Base-by-base conservation (phyloP, 352 stramenopile genomes). In the Pythium guiyangense region DNA sequence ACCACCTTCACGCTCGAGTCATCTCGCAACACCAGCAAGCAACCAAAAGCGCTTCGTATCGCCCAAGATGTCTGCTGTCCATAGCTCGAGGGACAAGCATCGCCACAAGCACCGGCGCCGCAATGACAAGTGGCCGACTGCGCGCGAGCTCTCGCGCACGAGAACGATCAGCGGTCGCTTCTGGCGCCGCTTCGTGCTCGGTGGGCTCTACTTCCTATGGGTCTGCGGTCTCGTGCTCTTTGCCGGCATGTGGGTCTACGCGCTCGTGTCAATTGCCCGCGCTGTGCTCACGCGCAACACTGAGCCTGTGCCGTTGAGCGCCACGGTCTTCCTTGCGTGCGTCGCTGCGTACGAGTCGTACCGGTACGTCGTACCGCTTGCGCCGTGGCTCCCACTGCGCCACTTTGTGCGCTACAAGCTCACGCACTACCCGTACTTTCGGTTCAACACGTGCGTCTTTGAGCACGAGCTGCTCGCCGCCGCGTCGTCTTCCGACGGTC, bases 271-370 rank as follows among this genome's bases (percentile, higher is more conserved):
- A 34, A 46, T 69, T 18, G 35, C 47, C 8, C 34, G 60, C 11
- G 56, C 68, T 53, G n/a, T 67, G 29, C 6, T 67, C 10, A 52
- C 22, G 35, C 37, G 46, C 27, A 27, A 65, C 44, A 34, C 51
- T 27, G 31, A 50, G 68, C 25, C 71, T 52, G n/a, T 48, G 50
- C 29, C 20, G 3, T 6, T 6, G 9, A 45, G 17, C 1, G 66
- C 73, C 11, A 42, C 66, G 10, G 15, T 71, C 2, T 86, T 73
- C 56, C 17, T 84, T 11, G 18, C 52, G 40, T 51, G 43, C n/a
- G 74, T 74, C 20, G 49, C 40, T 14, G 27, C 78, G 14, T 90
- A 87, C 49, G 72, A 78, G 52, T 66, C 71, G 17, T 84, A 80
- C 44, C 70, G 79, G 37, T 61, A 50, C 6, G 25, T 77, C 3